These are phyloP conservation scores for maize (Zea mays) DNA, from an alignment of 176 grass and related monocot species.

Conservation along the genomic window DNA sequence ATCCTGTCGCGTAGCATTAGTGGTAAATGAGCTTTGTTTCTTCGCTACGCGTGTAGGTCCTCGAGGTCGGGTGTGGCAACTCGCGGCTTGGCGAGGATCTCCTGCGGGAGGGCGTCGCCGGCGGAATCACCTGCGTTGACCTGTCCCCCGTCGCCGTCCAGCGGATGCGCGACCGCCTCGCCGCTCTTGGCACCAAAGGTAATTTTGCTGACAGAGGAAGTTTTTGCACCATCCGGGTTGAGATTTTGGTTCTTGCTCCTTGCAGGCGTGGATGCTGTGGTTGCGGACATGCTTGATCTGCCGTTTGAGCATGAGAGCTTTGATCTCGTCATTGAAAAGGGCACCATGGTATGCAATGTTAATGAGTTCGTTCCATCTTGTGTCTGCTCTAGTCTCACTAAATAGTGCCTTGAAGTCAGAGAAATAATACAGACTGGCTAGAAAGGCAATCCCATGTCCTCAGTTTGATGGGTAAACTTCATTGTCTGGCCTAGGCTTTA, in stretches of 20 bases:
- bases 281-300: constrained; percentile 84
- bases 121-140: constrained; percentile 83
- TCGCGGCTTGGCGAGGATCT: constrained; percentile 80
- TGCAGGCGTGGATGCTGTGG: constrained; percentile 71
- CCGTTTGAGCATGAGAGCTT: constrained; percentile 66
- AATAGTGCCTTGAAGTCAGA: not conserved
- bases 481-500: not conserved
- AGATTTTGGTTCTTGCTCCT: not conserved
- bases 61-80: constrained; percentile 88
- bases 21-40: not conserved
- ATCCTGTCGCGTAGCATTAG: too few species aligned
- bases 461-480: not conserved
- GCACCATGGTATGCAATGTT: constrained; percentile 60
- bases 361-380: not conserved
- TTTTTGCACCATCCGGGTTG: not conserved
- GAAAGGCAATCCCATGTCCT: not conserved
- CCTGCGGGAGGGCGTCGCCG: constrained; percentile 56
- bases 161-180: constrained; percentile 64
- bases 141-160: constrained; percentile 69
- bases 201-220: not conserved
- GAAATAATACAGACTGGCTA: too few species aligned
- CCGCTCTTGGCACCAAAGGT: constrained; percentile 55
- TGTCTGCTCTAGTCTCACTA: not conserved
- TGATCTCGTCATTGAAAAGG: constrained; percentile 76
- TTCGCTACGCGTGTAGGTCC: constrained; percentile 34